Conservation (phyloP, 495 filamentous ascomycete genomes). For the Bacidia rubella region DNA sequence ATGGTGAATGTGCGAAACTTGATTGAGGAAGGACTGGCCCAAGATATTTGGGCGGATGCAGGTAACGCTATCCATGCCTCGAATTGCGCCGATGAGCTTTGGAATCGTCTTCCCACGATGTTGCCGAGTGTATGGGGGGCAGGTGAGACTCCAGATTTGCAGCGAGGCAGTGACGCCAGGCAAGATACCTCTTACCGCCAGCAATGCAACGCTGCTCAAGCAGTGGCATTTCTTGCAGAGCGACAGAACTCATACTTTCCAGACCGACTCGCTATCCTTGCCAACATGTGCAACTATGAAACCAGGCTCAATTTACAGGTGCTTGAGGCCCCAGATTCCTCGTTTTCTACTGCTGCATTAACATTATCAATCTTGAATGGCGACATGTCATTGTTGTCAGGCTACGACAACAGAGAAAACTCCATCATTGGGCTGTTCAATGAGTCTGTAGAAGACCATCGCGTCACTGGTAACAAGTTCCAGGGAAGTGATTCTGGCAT, state of each 20-base stretch:
- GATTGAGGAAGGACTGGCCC: constrained; percentile 8
- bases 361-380: constrained; percentile 12
- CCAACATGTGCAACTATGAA: constrained; percentile 12
- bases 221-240: constrained; percentile 3
- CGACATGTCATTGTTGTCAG: constrained; percentile 9
- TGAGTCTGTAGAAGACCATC: background rate
- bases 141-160: background rate
- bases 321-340: background rate
- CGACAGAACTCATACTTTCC: constrained; percentile 8
- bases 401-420: background rate
- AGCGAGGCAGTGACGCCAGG: background rate
- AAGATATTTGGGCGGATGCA: constrained; percentile 6
- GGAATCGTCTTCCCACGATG: constrained; percentile 8
- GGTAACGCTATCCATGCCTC: constrained; percentile 4
- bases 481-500: background rate
- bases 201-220: constrained; percentile 13
- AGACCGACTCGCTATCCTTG: constrained; percentile 9
- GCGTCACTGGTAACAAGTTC: background rate
- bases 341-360: constrained; percentile 6
- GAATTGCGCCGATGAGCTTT: constrained; percentile 9
- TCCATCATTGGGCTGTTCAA: background rate
- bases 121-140: background rate
- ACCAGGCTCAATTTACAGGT: constrained; percentile 2
- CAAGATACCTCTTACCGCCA: constrained; percentile 5
- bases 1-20: constrained; percentile 6